These are phyloP conservation scores for Cordyceps cateniannulata DNA, from an alignment of 2,329 filamentous ascomycete species.

Conservation along the genomic window DNA sequence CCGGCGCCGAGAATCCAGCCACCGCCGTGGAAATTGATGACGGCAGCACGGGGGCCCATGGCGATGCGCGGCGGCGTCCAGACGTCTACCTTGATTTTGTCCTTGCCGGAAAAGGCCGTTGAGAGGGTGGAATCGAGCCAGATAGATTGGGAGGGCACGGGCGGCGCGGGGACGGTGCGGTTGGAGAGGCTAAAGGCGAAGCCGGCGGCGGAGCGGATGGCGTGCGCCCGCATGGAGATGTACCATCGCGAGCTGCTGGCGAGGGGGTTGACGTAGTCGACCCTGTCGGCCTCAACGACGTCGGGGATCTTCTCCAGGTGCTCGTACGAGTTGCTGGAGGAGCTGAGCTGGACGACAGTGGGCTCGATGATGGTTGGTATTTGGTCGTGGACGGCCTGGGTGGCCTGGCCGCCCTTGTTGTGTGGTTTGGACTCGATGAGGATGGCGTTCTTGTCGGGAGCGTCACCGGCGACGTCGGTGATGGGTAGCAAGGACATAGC, in stretches of 20 bases:
- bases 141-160: conserved; percentile 31
- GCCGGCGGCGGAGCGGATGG: conserved; percentile 37
- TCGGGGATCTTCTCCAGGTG: conserved; percentile 24
- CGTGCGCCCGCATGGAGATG: conserved; percentile 35
- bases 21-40: conserved; percentile 63
- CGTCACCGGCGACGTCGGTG: background rate
- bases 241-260: conserved; percentile 38
- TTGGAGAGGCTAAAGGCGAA: conserved; percentile 37
- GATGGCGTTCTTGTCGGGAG: background rate
- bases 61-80: conserved; percentile 32
- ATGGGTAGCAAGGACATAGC: conserved; percentile 2
- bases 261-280: conserved; percentile 38
- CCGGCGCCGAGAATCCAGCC: conserved; percentile 59
- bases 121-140: conserved; percentile 39
- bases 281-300: conserved; percentile 25
- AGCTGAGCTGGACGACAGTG: background rate
- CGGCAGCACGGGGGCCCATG: conserved; percentile 39
- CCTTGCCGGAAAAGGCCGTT: conserved; percentile 23
- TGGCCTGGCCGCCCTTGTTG: conserved; percentile 7
- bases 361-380: conserved; percentile 9
- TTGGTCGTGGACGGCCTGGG: conserved; percentile 2
- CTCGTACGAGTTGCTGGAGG: conserved; percentile 6
- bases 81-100: conserved; percentile 41
- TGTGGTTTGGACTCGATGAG: background rate
- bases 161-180: conserved; percentile 33